Percentiles rank a stretch among this genome's conserved stretches.
Conservation (phyloP, 371 early-diverging fungal genomes). For the Lichtheimia ramosa region DNA sequence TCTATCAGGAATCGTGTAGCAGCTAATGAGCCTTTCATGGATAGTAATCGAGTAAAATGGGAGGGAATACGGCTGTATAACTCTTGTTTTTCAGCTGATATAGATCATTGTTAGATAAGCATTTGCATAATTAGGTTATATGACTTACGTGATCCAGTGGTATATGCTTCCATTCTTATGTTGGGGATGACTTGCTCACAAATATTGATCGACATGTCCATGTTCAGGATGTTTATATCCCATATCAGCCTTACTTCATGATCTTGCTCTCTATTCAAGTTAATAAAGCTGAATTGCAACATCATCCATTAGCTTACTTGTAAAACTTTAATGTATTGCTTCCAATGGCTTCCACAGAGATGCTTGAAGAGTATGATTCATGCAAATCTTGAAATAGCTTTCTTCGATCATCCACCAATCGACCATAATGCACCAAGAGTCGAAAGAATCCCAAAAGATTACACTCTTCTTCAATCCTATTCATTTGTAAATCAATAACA, state of each 20-base stretch:
- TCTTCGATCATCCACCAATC: constrained; percentile 20
- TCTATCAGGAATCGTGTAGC: constrained; percentile 6
- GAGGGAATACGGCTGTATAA: background rate
- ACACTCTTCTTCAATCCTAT: constrained; percentile 30
- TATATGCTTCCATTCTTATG: constrained; percentile 12
- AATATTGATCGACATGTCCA: constrained; percentile 6
- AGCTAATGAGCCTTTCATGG: constrained; percentile 2
- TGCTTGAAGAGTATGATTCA: constrained; percentile 1
- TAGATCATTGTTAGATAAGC: background rate
- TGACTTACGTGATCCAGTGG: constrained; percentile 7
- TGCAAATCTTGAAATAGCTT: constrained; percentile 16
- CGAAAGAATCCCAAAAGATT: constrained; percentile 34
- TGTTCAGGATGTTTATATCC: constrained; percentile 8
- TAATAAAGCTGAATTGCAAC: background rate
- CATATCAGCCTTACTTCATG: constrained; percentile 20
- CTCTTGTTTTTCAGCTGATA: background rate
- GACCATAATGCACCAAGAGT: constrained; percentile 25
- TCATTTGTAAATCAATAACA: background rate
- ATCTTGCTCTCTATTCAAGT: background rate
- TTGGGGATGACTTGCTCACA: constrained; percentile 21
- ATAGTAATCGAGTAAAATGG: background rate
- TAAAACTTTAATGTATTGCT: constrained; percentile 22
- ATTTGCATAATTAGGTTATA: background rate
- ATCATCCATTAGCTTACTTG: constrained; percentile 14
- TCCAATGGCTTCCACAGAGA: constrained; percentile 15